These are phyloP conservation scores for Simmondsia chinensis DNA, from an alignment of 148 eudicot genomes.

Conservation along the genomic window DNA sequence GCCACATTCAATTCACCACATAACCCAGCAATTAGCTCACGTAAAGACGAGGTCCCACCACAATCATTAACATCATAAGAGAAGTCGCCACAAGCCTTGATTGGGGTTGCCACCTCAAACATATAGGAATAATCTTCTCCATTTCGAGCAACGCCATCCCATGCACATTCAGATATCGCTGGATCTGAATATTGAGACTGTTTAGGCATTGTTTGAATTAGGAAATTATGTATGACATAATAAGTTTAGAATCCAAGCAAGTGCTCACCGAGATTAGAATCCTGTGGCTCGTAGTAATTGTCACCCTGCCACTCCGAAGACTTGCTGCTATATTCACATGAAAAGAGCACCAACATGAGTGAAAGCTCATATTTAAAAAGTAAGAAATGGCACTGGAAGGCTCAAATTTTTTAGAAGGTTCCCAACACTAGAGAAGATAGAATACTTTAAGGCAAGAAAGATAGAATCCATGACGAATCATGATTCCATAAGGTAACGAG, in stretches of 20 bases:
- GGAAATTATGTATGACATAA: too few relatives aligned
- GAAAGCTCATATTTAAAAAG: not conserved
- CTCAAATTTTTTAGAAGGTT: too few relatives aligned
- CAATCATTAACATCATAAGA: conserved; percentile 23
- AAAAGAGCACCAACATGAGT: conserved; percentile 5
- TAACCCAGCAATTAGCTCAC: too few relatives aligned
- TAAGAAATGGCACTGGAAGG: too few relatives aligned
- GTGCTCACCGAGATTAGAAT: conserved; percentile 36
- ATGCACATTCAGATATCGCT: conserved; percentile 38
- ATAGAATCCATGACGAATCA: too few relatives aligned
- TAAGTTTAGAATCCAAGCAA: not conserved
- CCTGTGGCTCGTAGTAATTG: conserved; percentile 26
- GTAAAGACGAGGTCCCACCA: conserved; percentile 21
- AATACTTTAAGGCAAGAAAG: too few relatives aligned
- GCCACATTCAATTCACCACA: too few relatives aligned
- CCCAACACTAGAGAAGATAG: too few relatives aligned
- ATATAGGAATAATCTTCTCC: conserved; percentile 44
- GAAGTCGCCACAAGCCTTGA: conserved; percentile 70
- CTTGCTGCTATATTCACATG: conserved; percentile 18
- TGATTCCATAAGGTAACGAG: too few relatives aligned
- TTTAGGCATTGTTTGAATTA: too few relatives aligned
- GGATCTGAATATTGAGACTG: conserved; percentile 15
- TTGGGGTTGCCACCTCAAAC: conserved; percentile 61
- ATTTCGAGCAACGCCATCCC: conserved; percentile 37
- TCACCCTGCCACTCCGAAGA: conserved; percentile 55